phyloP scores from a whole-genome alignment of 1,284 basidiomycete genomes.

The Cutaneotrichosporon mucoides region DNA sequence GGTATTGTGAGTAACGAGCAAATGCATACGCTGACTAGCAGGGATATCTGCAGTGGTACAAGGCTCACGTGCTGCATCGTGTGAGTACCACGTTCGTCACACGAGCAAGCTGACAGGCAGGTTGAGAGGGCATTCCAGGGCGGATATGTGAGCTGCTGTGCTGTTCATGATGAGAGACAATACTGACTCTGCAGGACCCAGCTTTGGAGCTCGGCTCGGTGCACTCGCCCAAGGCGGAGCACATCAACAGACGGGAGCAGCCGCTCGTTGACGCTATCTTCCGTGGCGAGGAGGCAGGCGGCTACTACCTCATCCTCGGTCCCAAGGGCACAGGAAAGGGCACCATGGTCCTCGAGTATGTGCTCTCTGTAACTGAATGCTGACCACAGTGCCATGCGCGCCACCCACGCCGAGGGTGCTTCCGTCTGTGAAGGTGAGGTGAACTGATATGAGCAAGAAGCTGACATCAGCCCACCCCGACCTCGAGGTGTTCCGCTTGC shows the following conservation, averaged over 20 bases:
- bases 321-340: conserved; percentile 71
- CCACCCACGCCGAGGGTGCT: conserved; percentile 63
- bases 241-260: conserved; percentile 68
- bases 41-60: conserved; percentile 70
- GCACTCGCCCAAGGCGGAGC: conserved; percentile 54
- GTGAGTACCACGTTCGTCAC: conserved; percentile 43
- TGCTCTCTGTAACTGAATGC: conserved; percentile 1
- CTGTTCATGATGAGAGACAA: too few relatives aligned
- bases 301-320: conserved; percentile 71
- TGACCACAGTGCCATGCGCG: conserved; percentile 58
- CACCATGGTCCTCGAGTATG: conserved; percentile 68
- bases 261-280: conserved; percentile 71
- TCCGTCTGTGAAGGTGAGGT: conserved; percentile 47
- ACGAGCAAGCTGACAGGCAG: too few relatives aligned
- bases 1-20: conserved; percentile 52
- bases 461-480: conserved; percentile 57
- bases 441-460: too few relatives aligned
- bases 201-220: conserved; percentile 63
- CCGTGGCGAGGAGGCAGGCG: conserved; percentile 63
- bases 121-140: conserved; percentile 41
- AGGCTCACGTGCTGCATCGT: conserved; percentile 70
- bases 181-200: conserved; percentile 58
- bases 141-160: conserved; percentile 31
- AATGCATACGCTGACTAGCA: too few relatives aligned
- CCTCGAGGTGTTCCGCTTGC: conserved; percentile 69